phyloP scores from a whole-genome alignment of 108 stramenopile genomes.

The Stephanodiscus triporus region DNA sequence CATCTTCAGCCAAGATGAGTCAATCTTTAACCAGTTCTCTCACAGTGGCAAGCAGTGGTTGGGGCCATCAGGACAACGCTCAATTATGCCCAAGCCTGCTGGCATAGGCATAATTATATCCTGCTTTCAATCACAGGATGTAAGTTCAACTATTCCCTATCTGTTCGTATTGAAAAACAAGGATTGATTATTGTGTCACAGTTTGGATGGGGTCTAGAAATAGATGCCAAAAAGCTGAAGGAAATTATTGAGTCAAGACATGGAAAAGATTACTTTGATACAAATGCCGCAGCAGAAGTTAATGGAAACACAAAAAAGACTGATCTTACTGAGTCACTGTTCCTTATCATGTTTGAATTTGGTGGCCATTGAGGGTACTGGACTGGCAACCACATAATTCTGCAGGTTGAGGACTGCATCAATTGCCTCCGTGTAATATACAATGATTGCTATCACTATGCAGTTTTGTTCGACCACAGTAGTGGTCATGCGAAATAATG shows the following conservation, averaged over 20 bases:
- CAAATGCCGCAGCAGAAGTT: not conserved
- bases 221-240: not conserved
- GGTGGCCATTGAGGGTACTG: slow-evolving; percentile 11
- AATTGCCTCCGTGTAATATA: not conserved
- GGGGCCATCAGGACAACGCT: not conserved
- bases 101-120: slow-evolving; percentile 3
- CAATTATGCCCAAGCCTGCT: not conserved
- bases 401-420: slow-evolving; percentile 12
- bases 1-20: slow-evolving; percentile 8
- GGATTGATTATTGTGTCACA: too few relatives aligned
- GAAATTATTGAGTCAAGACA: not conserved
- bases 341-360: not conserved
- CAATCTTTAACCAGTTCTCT: not conserved
- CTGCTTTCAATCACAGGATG: not conserved
- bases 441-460: not conserved
- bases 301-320: not conserved
- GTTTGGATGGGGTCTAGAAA: not conserved
- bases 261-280: not conserved
- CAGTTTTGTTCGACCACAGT: not conserved
- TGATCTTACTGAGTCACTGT: not conserved
- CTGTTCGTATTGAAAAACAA: too few relatives aligned
- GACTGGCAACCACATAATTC: slow-evolving; percentile 9
- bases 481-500: too few relatives aligned
- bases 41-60: not conserved
- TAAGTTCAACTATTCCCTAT: not conserved